Base-by-base conservation (phyloP, 306 rosid genomes). In the Dryas alaskensis region DNA sequence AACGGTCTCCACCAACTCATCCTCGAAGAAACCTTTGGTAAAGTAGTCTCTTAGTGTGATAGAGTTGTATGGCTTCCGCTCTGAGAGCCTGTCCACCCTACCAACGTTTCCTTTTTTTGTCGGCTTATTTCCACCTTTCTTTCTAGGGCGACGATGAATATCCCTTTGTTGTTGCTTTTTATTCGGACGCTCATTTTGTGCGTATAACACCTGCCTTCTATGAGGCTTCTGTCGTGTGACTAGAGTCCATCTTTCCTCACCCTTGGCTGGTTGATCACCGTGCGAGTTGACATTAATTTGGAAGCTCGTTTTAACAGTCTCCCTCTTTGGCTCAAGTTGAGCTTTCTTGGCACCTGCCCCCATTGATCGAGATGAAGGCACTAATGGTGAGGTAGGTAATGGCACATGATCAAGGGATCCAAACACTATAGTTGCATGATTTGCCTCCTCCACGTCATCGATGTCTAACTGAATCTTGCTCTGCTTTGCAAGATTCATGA, bases 131-230 rank as follows among this genome's bases (percentile, higher is more conserved):
- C 37, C 37, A 31, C 37, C 37, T 31, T 31, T 31, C 37, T 0
- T 31, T 31, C 37, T 0, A 31, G 3, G 3, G 37, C 37, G 2
- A 0, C 3, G 37, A n/a, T 0, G 6, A 0, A 0, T 45, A 17
- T 45, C 5, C 3, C 1, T 45, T 45, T 5, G 8, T 45, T 2
- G 6, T 8, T 45, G 0, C 6, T 45, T 3, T 45, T 52, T 5
- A 7, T 1, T 55, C 17, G 1, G 37, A 2, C 8, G 5, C n/a
- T 0, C 13, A 55, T 0, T 10, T 8, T 7, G 4, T 0, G 0
- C 0, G 0, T 5, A 5, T 45, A 1, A 8, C 6, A 45, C 3
- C 0, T 8, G 13, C 1, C 0, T 0, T 19, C 8, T 17, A 3
- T 13, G 2, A 4, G 0, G 0, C 0, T 19, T 55, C 2, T 0